Conservation (phyloP, 768 basidiomycete genomes). For the Candolleomyces efflorescens region DNA sequence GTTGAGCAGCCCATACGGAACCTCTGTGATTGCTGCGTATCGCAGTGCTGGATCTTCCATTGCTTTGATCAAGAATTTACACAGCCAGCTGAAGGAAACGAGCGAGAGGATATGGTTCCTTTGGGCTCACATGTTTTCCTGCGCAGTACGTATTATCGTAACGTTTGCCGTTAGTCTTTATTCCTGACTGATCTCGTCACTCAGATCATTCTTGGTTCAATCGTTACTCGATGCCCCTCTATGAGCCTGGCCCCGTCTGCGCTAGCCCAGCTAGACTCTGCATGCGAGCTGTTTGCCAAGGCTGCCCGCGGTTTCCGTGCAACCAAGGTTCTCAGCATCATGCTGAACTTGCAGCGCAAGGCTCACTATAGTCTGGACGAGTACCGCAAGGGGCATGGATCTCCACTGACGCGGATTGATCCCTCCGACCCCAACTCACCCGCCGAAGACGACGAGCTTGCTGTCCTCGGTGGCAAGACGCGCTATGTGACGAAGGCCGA, state of each 20-base stretch:
- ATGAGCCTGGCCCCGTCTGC: slow-evolving; percentile 77
- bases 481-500: slow-evolving; percentile 62
- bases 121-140: slow-evolving; percentile 63
- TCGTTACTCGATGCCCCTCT: slow-evolving; percentile 74
- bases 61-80: slow-evolving; percentile 64
- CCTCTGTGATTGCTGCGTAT: slow-evolving; percentile 71
- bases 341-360: slow-evolving; percentile 59
- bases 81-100: slow-evolving; percentile 58
- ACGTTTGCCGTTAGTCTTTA: slow-evolving; percentile 2
- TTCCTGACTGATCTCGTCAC: neutral
- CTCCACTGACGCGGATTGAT: slow-evolving; percentile 1
- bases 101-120: slow-evolving; percentile 65
- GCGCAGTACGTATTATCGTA: slow-evolving; percentile 43
- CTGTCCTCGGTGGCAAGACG: slow-evolving; percentile 62
- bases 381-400: slow-evolving; percentile 49
- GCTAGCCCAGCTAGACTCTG: slow-evolving; percentile 67
- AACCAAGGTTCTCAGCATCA: slow-evolving; percentile 58
- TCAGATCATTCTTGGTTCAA: slow-evolving; percentile 69
- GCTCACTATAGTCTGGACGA: slow-evolving; percentile 64
- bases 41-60: slow-evolving; percentile 69
- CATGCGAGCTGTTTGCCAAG: slow-evolving; percentile 70
- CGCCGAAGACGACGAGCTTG: slow-evolving; percentile 56
- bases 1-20: slow-evolving; percentile 66
- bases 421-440: slow-evolving; percentile 5
- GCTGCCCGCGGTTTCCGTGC: slow-evolving; percentile 64